These are phyloP conservation scores for Sicyos edulis DNA, from an alignment of 306 rosid genomes.

Conservation along the genomic window DNA sequence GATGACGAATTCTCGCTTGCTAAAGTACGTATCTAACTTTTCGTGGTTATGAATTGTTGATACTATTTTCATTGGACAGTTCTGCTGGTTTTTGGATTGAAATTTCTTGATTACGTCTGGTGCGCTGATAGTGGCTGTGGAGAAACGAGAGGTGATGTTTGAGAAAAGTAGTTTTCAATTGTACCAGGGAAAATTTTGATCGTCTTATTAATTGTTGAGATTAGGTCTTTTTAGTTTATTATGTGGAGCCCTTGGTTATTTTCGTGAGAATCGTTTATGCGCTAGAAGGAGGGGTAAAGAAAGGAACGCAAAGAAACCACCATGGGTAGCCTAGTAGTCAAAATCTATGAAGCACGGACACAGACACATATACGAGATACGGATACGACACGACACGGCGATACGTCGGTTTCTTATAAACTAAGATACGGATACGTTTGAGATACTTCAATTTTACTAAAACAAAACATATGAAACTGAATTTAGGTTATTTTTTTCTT, in stretches of 20 bases:
- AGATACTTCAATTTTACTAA: no score
- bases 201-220: background rate
- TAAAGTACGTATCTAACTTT: constrained; percentile 34
- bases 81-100: background rate
- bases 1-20: constrained; percentile 68
- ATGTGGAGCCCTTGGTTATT: background rate
- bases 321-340: no score
- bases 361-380: no score
- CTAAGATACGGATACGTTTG: no score
- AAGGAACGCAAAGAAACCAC: background rate
- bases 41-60: background rate
- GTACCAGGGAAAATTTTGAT: background rate
- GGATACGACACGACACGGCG: no score
- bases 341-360: no score
- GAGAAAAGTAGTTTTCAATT: background rate
- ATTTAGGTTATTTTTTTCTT: no score
- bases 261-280: background rate
- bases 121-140: no score
- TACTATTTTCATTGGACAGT: no score
- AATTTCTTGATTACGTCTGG: background rate
- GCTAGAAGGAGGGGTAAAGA: background rate
- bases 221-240: background rate
- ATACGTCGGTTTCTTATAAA: no score
- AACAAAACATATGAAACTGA: no score
- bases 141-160: background rate